A percentile compares a stretch with the other conserved stretches of the same genome.
Conservation (phyloP, 2,329 filamentous ascomycete genomes). For the Aureobasidium sp. region DNA sequence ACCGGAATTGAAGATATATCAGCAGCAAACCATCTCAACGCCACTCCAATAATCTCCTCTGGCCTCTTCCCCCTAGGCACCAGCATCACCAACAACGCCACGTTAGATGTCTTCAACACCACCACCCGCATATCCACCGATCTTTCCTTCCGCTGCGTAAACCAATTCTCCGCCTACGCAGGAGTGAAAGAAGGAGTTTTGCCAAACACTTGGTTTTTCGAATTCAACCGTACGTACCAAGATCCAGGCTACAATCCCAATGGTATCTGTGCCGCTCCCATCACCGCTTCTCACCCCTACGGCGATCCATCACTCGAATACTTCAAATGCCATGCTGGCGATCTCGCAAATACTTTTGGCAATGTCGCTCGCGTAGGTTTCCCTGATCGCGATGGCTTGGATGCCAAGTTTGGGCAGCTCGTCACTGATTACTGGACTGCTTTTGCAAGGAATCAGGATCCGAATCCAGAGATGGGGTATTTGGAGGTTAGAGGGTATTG, state of each 20-base stretch:
- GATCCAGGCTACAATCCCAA: conserved; percentile 63
- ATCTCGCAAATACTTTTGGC: no score
- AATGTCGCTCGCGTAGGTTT: no score
- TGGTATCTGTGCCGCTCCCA: conserved; percentile 50
- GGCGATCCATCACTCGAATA: conserved; percentile 60
- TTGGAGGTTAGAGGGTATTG: conserved; percentile 53
- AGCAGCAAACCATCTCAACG: conserved; percentile 48
- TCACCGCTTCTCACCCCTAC: conserved; percentile 41
- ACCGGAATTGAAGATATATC: conserved; percentile 50
- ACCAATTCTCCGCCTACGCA: conserved; percentile 64
- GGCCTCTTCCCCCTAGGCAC: conserved; percentile 57
- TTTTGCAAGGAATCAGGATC: conserved; percentile 57
- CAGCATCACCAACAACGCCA: conserved; percentile 53
- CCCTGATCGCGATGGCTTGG: conserved; percentile 61
- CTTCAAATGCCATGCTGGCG: conserved; percentile 56
- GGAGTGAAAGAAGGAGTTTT: conserved; percentile 53
- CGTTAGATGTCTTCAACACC: conserved; percentile 63
- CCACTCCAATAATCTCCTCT: conserved; percentile 45
- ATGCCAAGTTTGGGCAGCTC: conserved; percentile 53
- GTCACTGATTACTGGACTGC: conserved; percentile 55
- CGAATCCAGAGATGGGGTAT: conserved; percentile 55
- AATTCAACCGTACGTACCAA: conserved; percentile 64
- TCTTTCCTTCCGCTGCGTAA: conserved; percentile 65
- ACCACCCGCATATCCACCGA: conserved; percentile 63
- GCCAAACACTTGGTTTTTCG: conserved; percentile 62